phyloP scores from a whole-genome alignment of 257 asterid genomes.

The Solanum megistacrolobum region DNA sequence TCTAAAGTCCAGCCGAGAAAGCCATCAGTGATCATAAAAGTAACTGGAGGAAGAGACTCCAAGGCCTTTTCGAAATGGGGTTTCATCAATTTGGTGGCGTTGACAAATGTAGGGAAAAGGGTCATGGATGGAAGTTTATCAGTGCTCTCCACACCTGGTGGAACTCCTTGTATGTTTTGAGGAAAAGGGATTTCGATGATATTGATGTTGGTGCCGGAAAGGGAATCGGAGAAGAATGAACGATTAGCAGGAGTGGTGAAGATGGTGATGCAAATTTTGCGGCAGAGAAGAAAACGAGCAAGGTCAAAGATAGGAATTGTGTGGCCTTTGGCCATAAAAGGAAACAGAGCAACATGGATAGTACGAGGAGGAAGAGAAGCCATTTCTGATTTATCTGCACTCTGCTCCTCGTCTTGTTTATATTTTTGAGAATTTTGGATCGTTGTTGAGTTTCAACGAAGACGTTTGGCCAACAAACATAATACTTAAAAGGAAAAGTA shows the following conservation, averaged over 20 bases:
- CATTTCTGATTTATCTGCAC: neutral
- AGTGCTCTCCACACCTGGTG: conserved; percentile 43
- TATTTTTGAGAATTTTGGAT: too few species aligned
- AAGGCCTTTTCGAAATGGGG: conserved; percentile 41
- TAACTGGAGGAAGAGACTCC: conserved; percentile 2
- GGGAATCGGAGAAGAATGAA: conserved; percentile 31
- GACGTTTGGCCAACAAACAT: too few species aligned
- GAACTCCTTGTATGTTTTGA: conserved; percentile 26
- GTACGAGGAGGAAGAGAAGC: neutral
- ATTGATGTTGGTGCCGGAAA: conserved; percentile 12
- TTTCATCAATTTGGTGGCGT: conserved; percentile 29
- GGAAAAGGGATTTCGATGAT: conserved; percentile 55
- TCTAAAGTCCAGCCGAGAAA: conserved; percentile 59
- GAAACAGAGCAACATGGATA: conserved; percentile 46
- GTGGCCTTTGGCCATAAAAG: conserved; percentile 89
- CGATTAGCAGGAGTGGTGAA: conserved; percentile 58
- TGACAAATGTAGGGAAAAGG: conserved; percentile 30
- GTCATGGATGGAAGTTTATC: conserved; percentile 57
- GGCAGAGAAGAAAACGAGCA: conserved; percentile 35
- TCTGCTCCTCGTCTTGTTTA: neutral
- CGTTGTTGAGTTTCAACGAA: too few species aligned
- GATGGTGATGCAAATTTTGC: conserved; percentile 29
- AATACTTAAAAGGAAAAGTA: too few species aligned
- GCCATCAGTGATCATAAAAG: conserved; percentile 51
- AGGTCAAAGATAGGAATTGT: conserved; percentile 60